Base-by-base conservation (phyloP, 2,329 filamentous ascomycete species). In the Eutypella sp. region DNA sequence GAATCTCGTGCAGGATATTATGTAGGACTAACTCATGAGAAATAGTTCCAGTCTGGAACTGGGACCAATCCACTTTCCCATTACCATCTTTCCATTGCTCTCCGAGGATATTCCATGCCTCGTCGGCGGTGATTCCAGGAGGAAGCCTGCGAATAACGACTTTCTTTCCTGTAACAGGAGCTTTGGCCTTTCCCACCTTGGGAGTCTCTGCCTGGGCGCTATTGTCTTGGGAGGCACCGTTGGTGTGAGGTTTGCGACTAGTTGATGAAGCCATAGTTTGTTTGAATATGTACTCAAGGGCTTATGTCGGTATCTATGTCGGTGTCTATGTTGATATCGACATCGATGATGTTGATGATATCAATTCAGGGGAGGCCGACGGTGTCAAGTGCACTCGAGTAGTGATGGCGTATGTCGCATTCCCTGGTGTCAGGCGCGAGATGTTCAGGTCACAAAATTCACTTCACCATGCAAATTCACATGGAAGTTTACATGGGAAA, bases 21-120 rank as follows among this genome's bases (percentile, higher is more conserved):
- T 20, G 27, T 55, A 50, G 36, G 40, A 69, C 82, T 55, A 71
- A 95, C 90, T 96, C 88, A 61, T 83, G 85, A 2, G 90, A 91
- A 38, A 92, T 74, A 63, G 96, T 95, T 47, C 79, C 79, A 2
- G 66, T 56, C 6, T 67, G 66, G 53, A 73, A 99, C 41, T 78
- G 78, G 54, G 87, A 74, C 88, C 89, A 96, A 64, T 95, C 91
- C 11, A 95, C 81, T 62, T 84, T 93, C 25, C 89, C 89, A 40
- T 78, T 79, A n/a, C 87, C 87, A 3, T 78, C 58, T 58, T 83
- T 87, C 92, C 92, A 97, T 41, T 90, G 85, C 2, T 84, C 76
- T 4, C 90, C 91, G 11, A 96, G 65, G 8, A 82, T 75, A 13
- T 71, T 66, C 57, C 83, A 74, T 52, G 95, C 92, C 59, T 99